Evolutionary conservation across 1,284 basidiomycete genomes (phyloP), one percentile per base, ranked within the genome.

Genomic region (Rhodofomes roseus): DNA sequence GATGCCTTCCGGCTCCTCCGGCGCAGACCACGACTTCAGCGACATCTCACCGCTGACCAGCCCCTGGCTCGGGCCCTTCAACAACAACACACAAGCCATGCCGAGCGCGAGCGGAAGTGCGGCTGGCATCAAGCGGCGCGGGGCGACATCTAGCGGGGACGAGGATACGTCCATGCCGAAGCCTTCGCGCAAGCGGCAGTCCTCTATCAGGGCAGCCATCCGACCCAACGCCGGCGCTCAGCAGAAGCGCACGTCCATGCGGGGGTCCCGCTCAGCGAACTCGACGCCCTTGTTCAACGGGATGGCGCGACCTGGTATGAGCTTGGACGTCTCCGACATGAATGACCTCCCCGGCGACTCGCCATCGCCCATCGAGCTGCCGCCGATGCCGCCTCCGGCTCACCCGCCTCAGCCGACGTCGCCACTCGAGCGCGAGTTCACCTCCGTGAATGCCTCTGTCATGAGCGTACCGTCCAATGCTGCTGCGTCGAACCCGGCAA

Each of bases 341-440:
- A 68, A 54, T 20, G 77, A 80, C 36, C 61, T 73, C 31, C 69
- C 77, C 23, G 78, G 79, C 48, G 81, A 89, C 68, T 89, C 88
- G 0, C 90, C 92, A 0, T 92, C 90, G 1, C 92, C 92, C 1
- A 90, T 94, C 1, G 92, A 95, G 72, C 72, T 92, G 22, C 65
- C 64, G 20, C 83, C 88, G 7, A 90, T 92, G 89, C 88, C 88
- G 2, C 90, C 90, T n/a, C 92, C 87, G 11, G 84, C 84, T 5
- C 80, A 80, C 8, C 81, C 80, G 5, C 66, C 76, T 4, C 71
- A 76, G 2, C 76, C 75, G 40, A 66, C 70, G 18, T 63, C 66
- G n/a, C 31, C 63, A 36, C 39, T 54, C 25, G 43, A 36, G 5
- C 43, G 56, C 1, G 58, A 61, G 4, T 57, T 55, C 5, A 40